Base-by-base conservation (phyloP, 75 land plant species). In the Pinus taeda region DNA sequence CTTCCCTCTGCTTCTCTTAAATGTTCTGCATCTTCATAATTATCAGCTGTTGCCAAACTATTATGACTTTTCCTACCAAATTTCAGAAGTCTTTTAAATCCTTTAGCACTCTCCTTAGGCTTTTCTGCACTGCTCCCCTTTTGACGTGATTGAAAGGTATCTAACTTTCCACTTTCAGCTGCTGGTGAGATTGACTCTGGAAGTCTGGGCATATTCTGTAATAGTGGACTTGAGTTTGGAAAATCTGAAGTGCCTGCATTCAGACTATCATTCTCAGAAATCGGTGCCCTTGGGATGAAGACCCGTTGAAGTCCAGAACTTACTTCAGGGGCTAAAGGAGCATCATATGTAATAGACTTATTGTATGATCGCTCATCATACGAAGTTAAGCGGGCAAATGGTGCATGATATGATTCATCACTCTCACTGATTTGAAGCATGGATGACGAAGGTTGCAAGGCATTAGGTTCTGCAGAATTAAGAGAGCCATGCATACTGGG, bases 41-140 rank as follows among this genome's bases (percentile, higher is more conserved):
- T 78, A 3, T 85, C 87, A 26, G 78, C 60, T 60, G 80, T 17
- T 49, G 80, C 13, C 53, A 75, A 17, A 57, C 81, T 77, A 59
- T 71, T 57, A 60, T 82, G 81, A 57, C 82, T 88, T 67, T 90
- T 94, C 65, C 81, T 86, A 30, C 92, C 95, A 85, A 94, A 90
- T 79, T 88, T 93, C 79, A 90, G 67, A 13, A 94, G 80, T 59
- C 86, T 78, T 58, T 83, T 88, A 58, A 94, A 83, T n/a, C 94
- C 92, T 82, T 90, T 94, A n/a, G 92, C 73, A 75, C 83, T 77
- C n/a, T 90, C 92, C 70, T 88, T 94, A 78, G 86, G 57, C 82
- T 87, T 88, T 37, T 86, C 93, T 42, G 20, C 74, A 56, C 57
- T 22, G 57, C 33, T 73, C 15, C 74, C 74, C 58, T 73, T 73